Conservation (phyloP, 805 yeast genomes). For the Wickerhamomyces mucosus region DNA sequence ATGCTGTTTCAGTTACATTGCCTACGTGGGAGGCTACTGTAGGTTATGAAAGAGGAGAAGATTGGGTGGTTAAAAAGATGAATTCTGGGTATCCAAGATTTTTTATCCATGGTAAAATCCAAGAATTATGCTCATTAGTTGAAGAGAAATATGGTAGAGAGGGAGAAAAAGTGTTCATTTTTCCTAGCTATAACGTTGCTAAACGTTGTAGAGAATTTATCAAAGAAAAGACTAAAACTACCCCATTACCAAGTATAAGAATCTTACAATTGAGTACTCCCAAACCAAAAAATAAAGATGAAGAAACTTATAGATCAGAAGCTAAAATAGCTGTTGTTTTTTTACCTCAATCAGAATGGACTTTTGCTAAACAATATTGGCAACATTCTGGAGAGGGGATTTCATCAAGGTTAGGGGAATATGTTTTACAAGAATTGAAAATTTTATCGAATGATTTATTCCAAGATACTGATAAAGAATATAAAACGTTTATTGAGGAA, state of each 20-base stretch:
- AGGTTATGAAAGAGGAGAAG: conserved; percentile 87
- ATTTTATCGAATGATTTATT: conserved; percentile 22
- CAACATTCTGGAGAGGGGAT: conserved; percentile 97
- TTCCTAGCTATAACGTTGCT: conserved; percentile 72
- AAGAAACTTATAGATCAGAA: conserved; percentile 49
- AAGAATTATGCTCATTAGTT: conserved; percentile 42
- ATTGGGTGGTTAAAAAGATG: conserved; percentile 70
- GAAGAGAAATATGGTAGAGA: conserved; percentile 70
- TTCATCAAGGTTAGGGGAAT: conserved; percentile 84
- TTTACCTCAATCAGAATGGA: conserved; percentile 57
- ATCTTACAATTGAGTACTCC: conserved; percentile 68
- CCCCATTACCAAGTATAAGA: conserved; percentile 33
- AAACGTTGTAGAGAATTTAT: conserved; percentile 80
- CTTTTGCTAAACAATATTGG: conserved; percentile 83
- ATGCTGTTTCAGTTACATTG: conserved; percentile 89
- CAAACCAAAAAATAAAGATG: conserved; percentile 51
- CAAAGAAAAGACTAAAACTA: conserved; percentile 26
- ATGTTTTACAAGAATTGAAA: conserved; percentile 55
- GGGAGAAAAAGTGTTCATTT: conserved; percentile 65
- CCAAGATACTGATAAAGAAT: conserved; percentile 38
- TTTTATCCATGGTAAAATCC: conserved; percentile 57
- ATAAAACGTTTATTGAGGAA: conserved; percentile 67
- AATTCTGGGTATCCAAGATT: conserved; percentile 85
- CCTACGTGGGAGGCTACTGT: conserved; percentile 95
- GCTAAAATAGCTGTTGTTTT: conserved; percentile 62